Base-by-base conservation (phyloP, 2,329 filamentous ascomycete genomes). In the Aspergillus terreus region DNA sequence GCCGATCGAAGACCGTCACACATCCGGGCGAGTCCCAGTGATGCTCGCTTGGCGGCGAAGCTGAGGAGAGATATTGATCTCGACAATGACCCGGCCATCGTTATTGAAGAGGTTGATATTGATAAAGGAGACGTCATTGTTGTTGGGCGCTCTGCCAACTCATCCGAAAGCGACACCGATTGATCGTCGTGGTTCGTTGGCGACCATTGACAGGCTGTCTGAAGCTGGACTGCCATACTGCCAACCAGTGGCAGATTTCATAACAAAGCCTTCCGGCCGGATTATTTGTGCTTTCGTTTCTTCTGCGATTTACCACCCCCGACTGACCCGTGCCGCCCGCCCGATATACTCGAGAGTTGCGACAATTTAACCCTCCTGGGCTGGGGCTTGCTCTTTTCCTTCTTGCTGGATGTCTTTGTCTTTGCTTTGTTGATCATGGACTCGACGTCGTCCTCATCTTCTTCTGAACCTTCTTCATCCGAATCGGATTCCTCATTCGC, bases 321-420 rank as follows among this genome's bases (percentile, higher is more conserved):
- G 6, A 40, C 17, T 3, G n/a, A 32, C 6, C 46, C 47, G 11
- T 56, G 46, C 43, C 58, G 50, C 21, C 56, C 56, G 2, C 67
- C 67, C 23, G 68, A 71, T 27, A 71, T 68, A 50, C 63, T 66
- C n/a, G 61, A 64, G 14, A 69, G 45, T 4, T 61, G 21, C 3
- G 54, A 57, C 7, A 67, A 27, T 7, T 55, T 60, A 33, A 60
- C 53, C 4, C 17, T 42, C 17, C 40, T 9, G 40, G 51, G 41
- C 35, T 48, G 44, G 12, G 46, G 27, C 47, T 55, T 56, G 50
- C 38, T 51, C 47, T 62, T 58, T 51, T 57, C 59, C 57, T 55
- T 42, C 11, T 23, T 42, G 17, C 40, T 42, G 4, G 47, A 40
- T 40, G 47, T 51, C 27, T 59, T 50, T 6, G 47, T 30, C 44